Percentiles rank a stretch among this genome's conserved stretches.
Conservation (phyloP, 2,329 filamentous ascomycete species). For the Herpotrichia juniperi region DNA sequence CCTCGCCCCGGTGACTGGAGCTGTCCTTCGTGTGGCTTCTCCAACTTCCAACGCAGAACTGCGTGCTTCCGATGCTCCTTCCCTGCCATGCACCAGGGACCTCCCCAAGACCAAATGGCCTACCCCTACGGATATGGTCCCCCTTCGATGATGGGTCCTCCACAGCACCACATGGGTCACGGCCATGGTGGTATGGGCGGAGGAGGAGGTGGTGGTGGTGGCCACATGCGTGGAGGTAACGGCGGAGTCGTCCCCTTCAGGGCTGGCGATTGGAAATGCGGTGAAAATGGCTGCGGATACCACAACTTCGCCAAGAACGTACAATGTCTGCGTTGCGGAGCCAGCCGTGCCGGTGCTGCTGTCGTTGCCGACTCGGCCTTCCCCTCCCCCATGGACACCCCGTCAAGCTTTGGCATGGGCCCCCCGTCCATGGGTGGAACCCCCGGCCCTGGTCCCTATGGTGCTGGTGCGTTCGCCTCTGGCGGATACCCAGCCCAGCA, state of each 20-base stretch:
- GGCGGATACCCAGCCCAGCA: conserved; percentile 71
- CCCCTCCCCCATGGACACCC: conserved; percentile 86
- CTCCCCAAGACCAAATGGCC: conserved; percentile 72
- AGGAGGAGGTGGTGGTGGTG: conserved; percentile 36
- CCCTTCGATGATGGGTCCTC: conserved; percentile 64
- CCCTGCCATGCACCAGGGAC: conserved; percentile 86
- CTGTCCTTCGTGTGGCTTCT: conserved; percentile 97
- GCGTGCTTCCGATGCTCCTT: conserved; percentile 99
- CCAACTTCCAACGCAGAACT: conserved; percentile 97
- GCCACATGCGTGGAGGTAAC: conserved; percentile 75
- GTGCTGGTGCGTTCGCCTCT: conserved; percentile 71
- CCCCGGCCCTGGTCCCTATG: conserved; percentile 72
- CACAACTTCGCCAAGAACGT: conserved; percentile 99
- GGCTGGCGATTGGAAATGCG: conserved; percentile 98
- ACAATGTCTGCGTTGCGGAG: conserved; percentile 94
- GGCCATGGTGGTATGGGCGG: conserved; percentile 58
- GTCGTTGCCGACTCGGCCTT: conserved; percentile 94
- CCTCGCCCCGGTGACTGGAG: conserved; percentile 98
- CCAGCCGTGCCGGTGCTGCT: conserved; percentile 89
- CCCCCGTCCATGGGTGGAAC: conserved; percentile 85
- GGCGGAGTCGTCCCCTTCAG: conserved; percentile 93
- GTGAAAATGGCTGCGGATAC: conserved; percentile 94
- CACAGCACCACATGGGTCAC: conserved; percentile 71
- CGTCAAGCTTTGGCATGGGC: conserved; percentile 82
- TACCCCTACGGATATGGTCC: conserved; percentile 64